Evolutionary conservation across 768 basidiomycete genomes (phyloP).

Genomic region (Pseudohyphozyma bogoriensis): DNA sequence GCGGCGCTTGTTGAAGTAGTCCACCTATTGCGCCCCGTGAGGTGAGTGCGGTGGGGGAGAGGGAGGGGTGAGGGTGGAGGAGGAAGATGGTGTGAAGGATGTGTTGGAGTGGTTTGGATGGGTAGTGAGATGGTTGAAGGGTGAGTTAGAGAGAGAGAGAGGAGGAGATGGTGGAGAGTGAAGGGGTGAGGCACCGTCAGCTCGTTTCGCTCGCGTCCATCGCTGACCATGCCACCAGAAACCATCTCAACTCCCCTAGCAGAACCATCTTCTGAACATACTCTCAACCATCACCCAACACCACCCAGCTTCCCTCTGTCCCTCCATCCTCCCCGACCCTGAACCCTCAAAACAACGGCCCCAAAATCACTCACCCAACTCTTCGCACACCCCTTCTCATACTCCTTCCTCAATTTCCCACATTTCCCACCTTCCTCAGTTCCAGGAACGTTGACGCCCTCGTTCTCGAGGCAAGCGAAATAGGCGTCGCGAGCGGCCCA

Average conservation of each 20-base stretch:
- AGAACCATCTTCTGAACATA: background rate
- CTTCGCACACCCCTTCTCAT: conserved; percentile 66
- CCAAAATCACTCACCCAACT: conserved; percentile 58
- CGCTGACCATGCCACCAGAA: background rate
- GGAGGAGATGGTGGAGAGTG: too few species aligned
- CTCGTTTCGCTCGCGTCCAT: background rate
- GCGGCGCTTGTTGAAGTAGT: conserved; percentile 83
- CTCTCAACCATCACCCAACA: background rate
- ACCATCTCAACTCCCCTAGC: background rate
- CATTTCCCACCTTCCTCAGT: conserved; percentile 55
- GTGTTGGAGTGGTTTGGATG: background rate
- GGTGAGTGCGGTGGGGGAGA: background rate
- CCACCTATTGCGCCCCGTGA: too few species aligned
- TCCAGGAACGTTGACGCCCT: conserved; percentile 60
- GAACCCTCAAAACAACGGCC: too few species aligned
- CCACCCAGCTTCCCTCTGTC: background rate
- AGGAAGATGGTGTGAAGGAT: background rate
- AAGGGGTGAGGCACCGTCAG: too few species aligned
- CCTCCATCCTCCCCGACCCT: background rate
- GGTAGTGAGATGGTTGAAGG: background rate
- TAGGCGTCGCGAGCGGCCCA: conserved; percentile 79
- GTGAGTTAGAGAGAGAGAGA: background rate
- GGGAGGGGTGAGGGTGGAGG: background rate
- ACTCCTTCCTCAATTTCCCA: conserved; percentile 47
- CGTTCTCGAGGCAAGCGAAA: conserved; percentile 68